A percentile compares a stretch with the other conserved stretches of the same genome.
Evolutionary conservation across 2,329 filamentous ascomycete species (phyloP).

Genomic region (Fusarium chaquense): DNA sequence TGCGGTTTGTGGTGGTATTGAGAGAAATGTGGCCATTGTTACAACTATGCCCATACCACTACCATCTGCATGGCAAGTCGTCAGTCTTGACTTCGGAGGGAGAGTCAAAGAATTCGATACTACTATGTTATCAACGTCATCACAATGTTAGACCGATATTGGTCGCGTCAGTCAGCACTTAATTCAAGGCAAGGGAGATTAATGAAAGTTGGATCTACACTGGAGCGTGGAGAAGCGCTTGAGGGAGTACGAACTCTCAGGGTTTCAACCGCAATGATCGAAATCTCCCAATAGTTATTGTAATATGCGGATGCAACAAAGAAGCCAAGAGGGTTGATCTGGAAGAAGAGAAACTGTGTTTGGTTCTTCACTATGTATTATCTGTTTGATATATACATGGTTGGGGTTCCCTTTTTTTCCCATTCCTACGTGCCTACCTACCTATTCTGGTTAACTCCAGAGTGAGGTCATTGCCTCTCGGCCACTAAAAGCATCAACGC

Average conservation of each 20-base stretch:
- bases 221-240: conserved; percentile 18
- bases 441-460: background rate
- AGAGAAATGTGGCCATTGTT: conserved; percentile 19
- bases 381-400: conserved; percentile 20
- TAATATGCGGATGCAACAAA: background rate
- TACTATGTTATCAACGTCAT: conserved; percentile 24
- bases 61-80: background rate
- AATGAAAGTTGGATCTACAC: conserved; percentile 7
- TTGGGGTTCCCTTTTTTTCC: conserved; percentile 3
- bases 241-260: conserved; percentile 8
- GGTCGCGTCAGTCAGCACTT: conserved; percentile 25
- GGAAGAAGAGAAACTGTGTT: conserved; percentile 9
- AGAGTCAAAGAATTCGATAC: conserved; percentile 15
- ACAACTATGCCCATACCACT: background rate
- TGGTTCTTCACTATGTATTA: background rate
- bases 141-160: conserved; percentile 32
- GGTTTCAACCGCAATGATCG: conserved; percentile 9
- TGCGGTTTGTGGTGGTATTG: background rate
- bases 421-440: background rate
- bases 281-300: conserved; percentile 13
- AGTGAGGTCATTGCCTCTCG: conserved; percentile 28
- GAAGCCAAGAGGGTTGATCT: conserved; percentile 3
- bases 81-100: background rate
- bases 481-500: conserved; percentile 18
- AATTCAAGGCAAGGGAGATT: conserved; percentile 31